These are phyloP conservation scores for Phanerochaete sordida DNA, from an alignment of 768 basidiomycete species.

Conservation along the genomic window DNA sequence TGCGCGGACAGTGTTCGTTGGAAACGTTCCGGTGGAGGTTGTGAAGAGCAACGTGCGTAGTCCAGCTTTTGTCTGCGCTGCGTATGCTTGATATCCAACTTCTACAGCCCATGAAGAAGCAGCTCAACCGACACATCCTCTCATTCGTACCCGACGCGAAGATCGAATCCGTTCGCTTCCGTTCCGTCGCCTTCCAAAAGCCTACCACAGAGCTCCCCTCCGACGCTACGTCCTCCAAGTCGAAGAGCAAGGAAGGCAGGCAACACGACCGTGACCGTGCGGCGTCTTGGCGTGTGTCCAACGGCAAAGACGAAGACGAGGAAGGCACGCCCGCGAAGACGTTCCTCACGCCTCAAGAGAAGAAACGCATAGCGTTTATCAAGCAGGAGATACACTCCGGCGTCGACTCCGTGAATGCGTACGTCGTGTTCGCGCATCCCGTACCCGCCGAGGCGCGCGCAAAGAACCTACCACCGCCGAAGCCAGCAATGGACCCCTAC, in stretches of 20 bases:
- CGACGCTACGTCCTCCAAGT: slow-evolving; percentile 26
- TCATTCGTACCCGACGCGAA: slow-evolving; percentile 68
- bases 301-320: slow-evolving; percentile 36
- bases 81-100: neutral
- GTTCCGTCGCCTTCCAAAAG: slow-evolving; percentile 85
- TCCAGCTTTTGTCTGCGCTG: neutral
- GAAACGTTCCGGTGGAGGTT: slow-evolving; percentile 78
- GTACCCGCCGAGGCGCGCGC: slow-evolving; percentile 35
- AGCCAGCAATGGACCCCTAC: slow-evolving; percentile 57
- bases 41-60: slow-evolving; percentile 71
- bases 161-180: slow-evolving; percentile 91
- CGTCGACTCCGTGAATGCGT: slow-evolving; percentile 78
- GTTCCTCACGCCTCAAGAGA: slow-evolving; percentile 78
- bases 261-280: slow-evolving; percentile 57
- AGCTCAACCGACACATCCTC: slow-evolving; percentile 74
- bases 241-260: slow-evolving; percentile 31
- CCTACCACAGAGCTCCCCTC: slow-evolving; percentile 66
- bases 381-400: slow-evolving; percentile 84
- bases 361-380: slow-evolving; percentile 93
- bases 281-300: slow-evolving; percentile 49
- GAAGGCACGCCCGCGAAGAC: slow-evolving; percentile 48
- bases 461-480: slow-evolving; percentile 48
- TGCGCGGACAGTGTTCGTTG: slow-evolving; percentile 86
- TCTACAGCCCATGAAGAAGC: slow-evolving; percentile 70
- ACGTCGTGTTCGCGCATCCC: slow-evolving; percentile 85